A percentile compares a stretch with the other conserved stretches of the same genome.
phyloP scores from a whole-genome alignment of 2,329 filamentous ascomycete genomes.

The Trichoderma atroviride region DNA sequence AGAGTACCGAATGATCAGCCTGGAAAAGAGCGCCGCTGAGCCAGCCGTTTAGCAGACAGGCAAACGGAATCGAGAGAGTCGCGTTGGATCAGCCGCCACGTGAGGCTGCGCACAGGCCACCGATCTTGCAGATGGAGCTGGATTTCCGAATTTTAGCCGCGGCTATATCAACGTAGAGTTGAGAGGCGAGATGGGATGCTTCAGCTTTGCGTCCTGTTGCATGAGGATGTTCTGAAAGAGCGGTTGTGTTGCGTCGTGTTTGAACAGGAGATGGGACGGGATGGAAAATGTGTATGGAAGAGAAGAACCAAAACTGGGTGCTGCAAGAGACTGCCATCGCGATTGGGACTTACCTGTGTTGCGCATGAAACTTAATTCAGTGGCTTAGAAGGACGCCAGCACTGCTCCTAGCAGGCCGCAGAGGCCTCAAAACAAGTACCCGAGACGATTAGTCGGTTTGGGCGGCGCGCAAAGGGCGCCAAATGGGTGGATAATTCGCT shows the following conservation, averaged over 20 bases:
- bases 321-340: background rate
- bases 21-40: background rate
- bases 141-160: slow-evolving; percentile 23
- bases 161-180: background rate
- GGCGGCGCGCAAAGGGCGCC: background rate
- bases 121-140: background rate
- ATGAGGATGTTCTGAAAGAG: background rate
- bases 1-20: background rate
- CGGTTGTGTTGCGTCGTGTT: background rate
- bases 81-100: slow-evolving; percentile 29
- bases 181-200: background rate
- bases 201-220: background rate
- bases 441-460: background rate
- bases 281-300: background rate
- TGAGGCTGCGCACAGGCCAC: slow-evolving; percentile 35
- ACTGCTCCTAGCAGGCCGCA: background rate
- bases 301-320: background rate
- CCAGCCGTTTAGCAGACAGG: slow-evolving; percentile 5
- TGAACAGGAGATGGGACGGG: background rate
- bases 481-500: background rate
- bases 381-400: background rate
- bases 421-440: background rate
- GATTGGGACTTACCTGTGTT: background rate
- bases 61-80: slow-evolving; percentile 23
- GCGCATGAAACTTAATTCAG: background rate